phyloP scores from a whole-genome alignment of 371 early-diverging fungal species.

The Actinomortierella wolfii region DNA sequence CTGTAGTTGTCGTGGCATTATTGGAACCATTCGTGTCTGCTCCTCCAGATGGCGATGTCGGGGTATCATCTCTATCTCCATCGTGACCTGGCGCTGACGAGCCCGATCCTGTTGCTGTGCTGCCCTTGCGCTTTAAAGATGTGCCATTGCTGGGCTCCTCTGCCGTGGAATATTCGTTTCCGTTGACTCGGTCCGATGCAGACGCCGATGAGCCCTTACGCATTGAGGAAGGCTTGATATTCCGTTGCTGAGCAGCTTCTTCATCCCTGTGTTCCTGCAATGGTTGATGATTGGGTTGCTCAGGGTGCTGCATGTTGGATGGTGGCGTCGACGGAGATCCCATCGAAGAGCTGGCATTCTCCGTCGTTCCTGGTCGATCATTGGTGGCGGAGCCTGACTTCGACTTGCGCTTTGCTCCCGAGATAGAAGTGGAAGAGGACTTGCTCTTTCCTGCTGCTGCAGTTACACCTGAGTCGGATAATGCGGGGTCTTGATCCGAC shows the following conservation, averaged over 20 bases:
- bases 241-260: background rate
- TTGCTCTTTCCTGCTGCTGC: slow-evolving; percentile 10
- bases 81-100: too few relatives aligned
- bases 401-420: slow-evolving; percentile 21
- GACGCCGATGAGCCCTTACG: slow-evolving; percentile 1
- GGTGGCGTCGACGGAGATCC: slow-evolving; percentile 24
- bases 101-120: slow-evolving; percentile 7
- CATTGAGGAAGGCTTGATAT: background rate
- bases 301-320: slow-evolving; percentile 2
- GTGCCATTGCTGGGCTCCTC: slow-evolving; percentile 7
- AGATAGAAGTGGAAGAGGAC: slow-evolving; percentile 33
- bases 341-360: slow-evolving; percentile 38
- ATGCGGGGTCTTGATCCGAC: slow-evolving; percentile 1
- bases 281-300: slow-evolving; percentile 1
- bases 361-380: slow-evolving; percentile 1
- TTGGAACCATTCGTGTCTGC: too few relatives aligned
- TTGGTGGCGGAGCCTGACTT: slow-evolving; percentile 33
- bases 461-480: slow-evolving; percentile 2
- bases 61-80: too few relatives aligned
- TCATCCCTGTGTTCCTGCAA: background rate
- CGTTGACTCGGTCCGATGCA: slow-evolving; percentile 1
- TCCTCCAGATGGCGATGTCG: too few relatives aligned
- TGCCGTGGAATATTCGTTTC: background rate
- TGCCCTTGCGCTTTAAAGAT: slow-evolving; percentile 28
- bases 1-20: too few relatives aligned